Conservation (phyloP, 2,329 filamentous ascomycete species). For the Fusarium sp. region DNA sequence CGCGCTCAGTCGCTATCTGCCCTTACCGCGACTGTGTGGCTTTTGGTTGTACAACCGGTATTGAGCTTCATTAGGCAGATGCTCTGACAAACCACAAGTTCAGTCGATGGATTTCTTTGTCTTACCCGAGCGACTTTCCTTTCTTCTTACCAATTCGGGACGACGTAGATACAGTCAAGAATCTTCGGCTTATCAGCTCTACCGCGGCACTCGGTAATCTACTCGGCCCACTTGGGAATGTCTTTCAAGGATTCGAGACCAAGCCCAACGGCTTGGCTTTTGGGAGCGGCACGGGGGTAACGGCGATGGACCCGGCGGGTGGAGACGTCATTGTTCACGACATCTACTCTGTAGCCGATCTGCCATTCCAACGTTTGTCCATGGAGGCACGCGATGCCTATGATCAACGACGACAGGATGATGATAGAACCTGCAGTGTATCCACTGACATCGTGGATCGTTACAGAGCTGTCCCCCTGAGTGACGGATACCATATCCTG, state of each 20-base stretch:
- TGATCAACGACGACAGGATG: slow-evolving; percentile 32
- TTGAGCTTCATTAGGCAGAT: slow-evolving; percentile 74
- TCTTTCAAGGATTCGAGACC: slow-evolving; percentile 45
- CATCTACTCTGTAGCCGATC: slow-evolving; percentile 28
- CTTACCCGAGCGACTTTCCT: slow-evolving; percentile 67
- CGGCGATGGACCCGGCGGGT: slow-evolving; percentile 31
- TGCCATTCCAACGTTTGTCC: slow-evolving; percentile 27
- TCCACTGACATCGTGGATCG: slow-evolving; percentile 68
- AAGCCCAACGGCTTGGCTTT: slow-evolving; percentile 32
- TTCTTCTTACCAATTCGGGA: slow-evolving; percentile 72
- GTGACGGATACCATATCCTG: slow-evolving; percentile 75
- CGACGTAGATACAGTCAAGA: slow-evolving; percentile 65
- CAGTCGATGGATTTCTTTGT: slow-evolving; percentile 69
- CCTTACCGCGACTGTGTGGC: slow-evolving; percentile 75
- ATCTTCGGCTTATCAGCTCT: slow-evolving; percentile 74
- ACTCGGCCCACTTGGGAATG: slow-evolving; percentile 38
- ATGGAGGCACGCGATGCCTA: slow-evolving; percentile 30
- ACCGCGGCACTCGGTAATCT: slow-evolving; percentile 58
- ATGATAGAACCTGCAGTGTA: slow-evolving; percentile 47
- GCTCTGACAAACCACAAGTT: slow-evolving; percentile 63
- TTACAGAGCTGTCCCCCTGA: slow-evolving; percentile 74
- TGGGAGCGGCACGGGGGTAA: slow-evolving; percentile 41
- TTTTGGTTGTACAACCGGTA: slow-evolving; percentile 74
- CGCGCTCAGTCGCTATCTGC: slow-evolving; percentile 75
- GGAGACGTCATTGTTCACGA: slow-evolving; percentile 27